Conservation (phyloP, 768 basidiomycete species). For the Lactarius vividus region DNA sequence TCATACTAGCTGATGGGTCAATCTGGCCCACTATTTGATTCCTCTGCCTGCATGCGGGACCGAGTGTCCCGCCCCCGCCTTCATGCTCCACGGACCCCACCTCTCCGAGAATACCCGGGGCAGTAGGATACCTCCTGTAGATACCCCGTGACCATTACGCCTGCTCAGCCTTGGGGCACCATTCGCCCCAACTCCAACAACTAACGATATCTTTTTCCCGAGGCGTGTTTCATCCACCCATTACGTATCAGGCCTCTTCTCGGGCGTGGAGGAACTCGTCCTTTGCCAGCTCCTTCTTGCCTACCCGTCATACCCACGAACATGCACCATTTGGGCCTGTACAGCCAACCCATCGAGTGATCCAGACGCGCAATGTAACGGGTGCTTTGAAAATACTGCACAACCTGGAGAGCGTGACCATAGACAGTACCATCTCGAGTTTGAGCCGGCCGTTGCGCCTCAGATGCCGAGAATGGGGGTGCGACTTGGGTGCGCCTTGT, state of each 20-base stretch:
- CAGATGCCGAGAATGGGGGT: not conserved
- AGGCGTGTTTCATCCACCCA: not conserved
- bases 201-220: not conserved
- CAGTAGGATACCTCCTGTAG: not conserved
- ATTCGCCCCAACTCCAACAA: not conserved
- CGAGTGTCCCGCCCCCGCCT: constrained; percentile 1
- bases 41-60: not conserved
- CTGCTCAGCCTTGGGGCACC: not conserved
- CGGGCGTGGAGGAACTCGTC: not conserved
- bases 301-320: not conserved
- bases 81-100: not conserved
- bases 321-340: not conserved
- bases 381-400: not conserved
- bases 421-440: not conserved
- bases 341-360: not conserved
- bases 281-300: not conserved
- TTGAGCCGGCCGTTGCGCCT: not conserved
- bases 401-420: not conserved
- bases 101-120: not conserved
- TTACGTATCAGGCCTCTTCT: constrained; percentile 1
- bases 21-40: not conserved
- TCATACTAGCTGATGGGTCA: not conserved
- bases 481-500: not conserved
- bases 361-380: no score
- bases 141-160: not conserved